Conservation (phyloP, 495 filamentous ascomycete genomes). For the Hyaloscypha variabilis region DNA sequence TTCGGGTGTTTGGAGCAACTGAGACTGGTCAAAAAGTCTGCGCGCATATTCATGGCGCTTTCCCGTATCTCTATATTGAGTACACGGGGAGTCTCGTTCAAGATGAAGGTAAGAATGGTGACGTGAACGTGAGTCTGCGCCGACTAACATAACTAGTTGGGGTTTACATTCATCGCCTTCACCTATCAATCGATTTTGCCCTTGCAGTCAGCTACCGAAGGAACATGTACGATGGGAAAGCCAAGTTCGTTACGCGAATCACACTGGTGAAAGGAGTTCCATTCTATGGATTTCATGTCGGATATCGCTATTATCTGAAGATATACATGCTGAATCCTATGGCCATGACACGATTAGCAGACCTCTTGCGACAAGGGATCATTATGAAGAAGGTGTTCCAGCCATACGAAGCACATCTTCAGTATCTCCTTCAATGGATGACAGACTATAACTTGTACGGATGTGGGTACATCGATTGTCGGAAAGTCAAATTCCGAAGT, state of each 20-base stretch:
- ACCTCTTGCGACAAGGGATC: conserved; percentile 82
- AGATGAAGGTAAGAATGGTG: conserved; percentile 57
- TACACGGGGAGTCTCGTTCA: conserved; percentile 72
- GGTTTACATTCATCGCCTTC: conserved; percentile 70
- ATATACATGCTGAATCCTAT: conserved; percentile 88
- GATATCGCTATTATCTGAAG: conserved; percentile 89
- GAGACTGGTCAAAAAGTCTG: conserved; percentile 97
- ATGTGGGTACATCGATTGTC: conserved; percentile 80
- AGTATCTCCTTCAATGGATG: conserved; percentile 96
- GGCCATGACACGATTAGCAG: conserved; percentile 78
- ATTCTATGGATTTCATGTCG: conserved; percentile 94
- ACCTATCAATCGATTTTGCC: conserved; percentile 82
- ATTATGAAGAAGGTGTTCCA: conserved; percentile 83
- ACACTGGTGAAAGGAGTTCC: conserved; percentile 90
- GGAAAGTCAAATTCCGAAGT: conserved; percentile 61
- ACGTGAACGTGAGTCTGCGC: neutral
- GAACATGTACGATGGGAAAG: conserved; percentile 67
- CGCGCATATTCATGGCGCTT: conserved; percentile 93
- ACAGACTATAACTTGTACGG: conserved; percentile 96
- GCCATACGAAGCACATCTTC: conserved; percentile 90
- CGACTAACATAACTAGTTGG: conserved; percentile 52
- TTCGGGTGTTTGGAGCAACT: conserved; percentile 90
- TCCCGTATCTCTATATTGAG: conserved; percentile 91
- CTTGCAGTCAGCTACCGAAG: conserved; percentile 78
- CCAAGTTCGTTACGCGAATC: conserved; percentile 83